Percentiles rank a stretch among this genome's conserved stretches.
Conservation (phyloP, 2,329 filamentous ascomycete species). For the Trichoderma asperellum region DNA sequence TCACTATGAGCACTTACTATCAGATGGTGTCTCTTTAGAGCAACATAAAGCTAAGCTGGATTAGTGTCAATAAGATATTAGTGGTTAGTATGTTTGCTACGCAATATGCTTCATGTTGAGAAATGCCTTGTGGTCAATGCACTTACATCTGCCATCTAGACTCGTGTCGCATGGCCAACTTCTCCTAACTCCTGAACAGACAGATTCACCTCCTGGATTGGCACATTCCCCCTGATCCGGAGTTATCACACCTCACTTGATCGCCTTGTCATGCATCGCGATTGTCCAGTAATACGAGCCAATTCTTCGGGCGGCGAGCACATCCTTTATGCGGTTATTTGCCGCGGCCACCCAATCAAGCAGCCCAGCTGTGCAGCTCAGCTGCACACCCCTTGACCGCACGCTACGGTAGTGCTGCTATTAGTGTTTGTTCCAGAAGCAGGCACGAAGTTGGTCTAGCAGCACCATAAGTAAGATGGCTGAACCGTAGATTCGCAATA, state of each 20-base stretch:
- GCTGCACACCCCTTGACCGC: constrained; percentile 2
- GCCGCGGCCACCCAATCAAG: constrained; percentile 23
- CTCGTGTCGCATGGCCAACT: background rate
- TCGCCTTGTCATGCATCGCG: background rate
- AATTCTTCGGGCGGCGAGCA: background rate
- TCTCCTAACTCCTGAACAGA: background rate
- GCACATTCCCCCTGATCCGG: background rate
- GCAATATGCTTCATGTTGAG: constrained; percentile 7
- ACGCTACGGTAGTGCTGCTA: background rate
- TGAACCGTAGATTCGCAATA: background rate
- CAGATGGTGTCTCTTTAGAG: background rate
- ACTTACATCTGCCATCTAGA: background rate
- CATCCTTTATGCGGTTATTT: constrained; percentile 14
- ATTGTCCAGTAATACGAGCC: background rate
- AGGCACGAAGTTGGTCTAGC: background rate
- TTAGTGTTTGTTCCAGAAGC: constrained; percentile 23
- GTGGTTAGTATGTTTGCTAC: background rate
- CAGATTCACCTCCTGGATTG: background rate
- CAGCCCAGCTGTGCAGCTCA: background rate
- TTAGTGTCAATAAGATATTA: background rate
- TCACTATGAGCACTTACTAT: background rate
- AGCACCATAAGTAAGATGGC: background rate
- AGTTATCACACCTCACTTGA: background rate
- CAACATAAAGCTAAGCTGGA: background rate
- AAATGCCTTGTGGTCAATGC: constrained; percentile 1